Percentiles rank a stretch among this genome's conserved stretches.
Evolutionary conservation across 2,329 filamentous ascomycete genomes (phyloP).

Genomic region (Talaromyces sp.): DNA sequence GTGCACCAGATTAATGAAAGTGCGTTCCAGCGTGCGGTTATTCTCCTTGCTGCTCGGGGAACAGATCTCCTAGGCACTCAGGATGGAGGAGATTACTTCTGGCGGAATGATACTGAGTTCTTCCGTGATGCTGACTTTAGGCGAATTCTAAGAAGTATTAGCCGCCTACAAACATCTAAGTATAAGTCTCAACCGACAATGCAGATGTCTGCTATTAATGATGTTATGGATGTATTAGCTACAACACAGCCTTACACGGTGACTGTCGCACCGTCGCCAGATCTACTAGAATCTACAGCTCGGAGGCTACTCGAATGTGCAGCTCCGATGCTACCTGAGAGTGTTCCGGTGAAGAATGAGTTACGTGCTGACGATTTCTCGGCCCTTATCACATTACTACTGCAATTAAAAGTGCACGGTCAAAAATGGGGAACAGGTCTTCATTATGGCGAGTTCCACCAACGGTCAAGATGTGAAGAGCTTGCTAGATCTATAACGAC

Average conservation of each 20-base stretch:
- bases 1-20: background rate
- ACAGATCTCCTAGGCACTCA: slow-evolving; percentile 3
- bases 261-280: slow-evolving; percentile 1
- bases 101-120: background rate
- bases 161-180: background rate
- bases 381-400: background rate
- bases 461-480: background rate
- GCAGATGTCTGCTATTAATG: background rate
- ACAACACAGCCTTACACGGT: background rate
- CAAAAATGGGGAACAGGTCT: background rate
- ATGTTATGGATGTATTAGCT: slow-evolving; percentile 1
- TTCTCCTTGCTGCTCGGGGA: background rate
- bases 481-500: slow-evolving; percentile 4
- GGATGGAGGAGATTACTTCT: slow-evolving; percentile 5
- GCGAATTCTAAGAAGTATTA: slow-evolving; percentile 5
- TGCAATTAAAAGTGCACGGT: background rate
- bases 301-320: background rate
- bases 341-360: background rate
- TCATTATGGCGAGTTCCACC: background rate
- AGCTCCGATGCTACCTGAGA: background rate
- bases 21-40: background rate
- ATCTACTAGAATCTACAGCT: background rate
- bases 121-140: slow-evolving; percentile 3
- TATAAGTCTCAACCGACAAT: background rate
- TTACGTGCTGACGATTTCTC: background rate